A percentile compares a stretch with the other conserved stretches of the same genome.
Evolutionary conservation across 768 basidiomycete species (phyloP).

Genomic region (Amanita exitialis): DNA sequence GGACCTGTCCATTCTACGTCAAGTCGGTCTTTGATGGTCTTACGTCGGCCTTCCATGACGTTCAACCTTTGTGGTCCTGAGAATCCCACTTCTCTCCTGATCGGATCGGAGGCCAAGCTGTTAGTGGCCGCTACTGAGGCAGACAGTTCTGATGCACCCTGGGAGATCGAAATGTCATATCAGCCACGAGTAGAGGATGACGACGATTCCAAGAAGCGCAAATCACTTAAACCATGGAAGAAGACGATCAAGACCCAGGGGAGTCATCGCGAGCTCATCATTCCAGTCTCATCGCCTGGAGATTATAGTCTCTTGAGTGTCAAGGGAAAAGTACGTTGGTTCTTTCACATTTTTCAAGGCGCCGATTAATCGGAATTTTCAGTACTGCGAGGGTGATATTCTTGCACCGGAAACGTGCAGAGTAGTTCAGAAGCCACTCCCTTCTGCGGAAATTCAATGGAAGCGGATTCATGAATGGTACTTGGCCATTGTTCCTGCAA

Average conservation of each 20-base stretch:
- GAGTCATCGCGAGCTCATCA: constrained; percentile 29
- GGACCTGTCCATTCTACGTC: constrained; percentile 30
- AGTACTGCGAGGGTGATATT: constrained; percentile 77
- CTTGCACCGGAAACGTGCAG: constrained; percentile 73
- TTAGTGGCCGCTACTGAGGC: constrained; percentile 41
- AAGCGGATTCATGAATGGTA: constrained; percentile 88
- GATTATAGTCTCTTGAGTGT: constrained; percentile 67
- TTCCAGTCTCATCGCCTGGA: constrained; percentile 56
- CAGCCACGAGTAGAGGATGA: constrained; percentile 34
- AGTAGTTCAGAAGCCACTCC: constrained; percentile 66
- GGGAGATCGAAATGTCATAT: constrained; percentile 57
- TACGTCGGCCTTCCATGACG: constrained; percentile 60
- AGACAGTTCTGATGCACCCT: constrained; percentile 57
- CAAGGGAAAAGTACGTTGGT: constrained; percentile 46
- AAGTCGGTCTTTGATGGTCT: constrained; percentile 55
- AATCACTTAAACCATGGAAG: constrained; percentile 49
- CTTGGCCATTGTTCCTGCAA: neutral
- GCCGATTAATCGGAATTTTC: constrained; percentile 8
- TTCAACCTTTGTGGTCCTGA: constrained; percentile 72
- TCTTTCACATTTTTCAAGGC: constrained; percentile 3
- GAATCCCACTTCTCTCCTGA: constrained; percentile 57
- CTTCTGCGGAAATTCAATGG: constrained; percentile 82
- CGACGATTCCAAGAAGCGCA: constrained; percentile 23
- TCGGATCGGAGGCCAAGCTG: constrained; percentile 55
- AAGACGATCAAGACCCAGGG: constrained; percentile 46